Percentiles rank a stretch among this genome's conserved stretches.
These are phyloP conservation scores for Saccharomycopsis schoenii DNA, from an alignment of 805 yeast genomes.

Conservation along the genomic window DNA sequence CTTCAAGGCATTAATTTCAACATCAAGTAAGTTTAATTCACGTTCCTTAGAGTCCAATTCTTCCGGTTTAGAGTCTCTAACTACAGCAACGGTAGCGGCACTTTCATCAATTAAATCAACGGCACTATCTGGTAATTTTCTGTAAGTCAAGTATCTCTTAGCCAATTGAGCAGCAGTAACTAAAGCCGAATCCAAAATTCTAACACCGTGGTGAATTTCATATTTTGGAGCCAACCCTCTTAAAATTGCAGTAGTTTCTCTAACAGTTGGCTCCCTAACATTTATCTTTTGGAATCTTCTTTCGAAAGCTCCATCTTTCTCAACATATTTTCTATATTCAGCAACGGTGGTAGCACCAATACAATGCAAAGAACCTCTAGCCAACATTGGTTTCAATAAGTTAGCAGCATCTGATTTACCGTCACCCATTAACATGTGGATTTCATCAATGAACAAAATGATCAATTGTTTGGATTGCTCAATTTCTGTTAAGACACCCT, in stretches of 20 bases:
- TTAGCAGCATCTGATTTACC: slow-evolving; percentile 97
- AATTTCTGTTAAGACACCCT: slow-evolving; percentile 91
- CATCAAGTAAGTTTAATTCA: slow-evolving; percentile 82
- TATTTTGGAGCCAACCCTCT: slow-evolving; percentile 94
- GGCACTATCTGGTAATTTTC: slow-evolving; percentile 95
- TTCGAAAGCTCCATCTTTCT: slow-evolving; percentile 97
- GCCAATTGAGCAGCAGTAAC: slow-evolving; percentile 94
- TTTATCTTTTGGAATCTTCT: slow-evolving; percentile 97
- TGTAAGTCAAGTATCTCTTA: slow-evolving; percentile 85
- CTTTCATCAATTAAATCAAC: slow-evolving; percentile 93
- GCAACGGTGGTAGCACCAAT: slow-evolving; percentile 96
- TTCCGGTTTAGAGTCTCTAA: slow-evolving; percentile 96
- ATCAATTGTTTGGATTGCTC: slow-evolving; percentile 81
- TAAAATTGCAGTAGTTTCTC: slow-evolving; percentile 90
- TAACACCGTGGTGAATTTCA: slow-evolving; percentile 95
- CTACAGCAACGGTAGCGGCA: slow-evolving; percentile 95
- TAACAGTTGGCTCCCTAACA: slow-evolving; percentile 85
- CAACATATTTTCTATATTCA: slow-evolving; percentile 85
- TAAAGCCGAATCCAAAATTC: slow-evolving; percentile 88
- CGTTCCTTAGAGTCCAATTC: slow-evolving; percentile 91
- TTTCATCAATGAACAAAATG: slow-evolving; percentile 90
- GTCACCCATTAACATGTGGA: slow-evolving; percentile 99
- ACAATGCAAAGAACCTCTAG: slow-evolving; percentile 93
- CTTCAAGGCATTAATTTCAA: slow-evolving; percentile 93
- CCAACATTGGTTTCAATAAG: slow-evolving; percentile 91